Conservation (phyloP, 2,329 filamentous ascomycete genomes). For the Stagonosporopsis tanaceti region DNA sequence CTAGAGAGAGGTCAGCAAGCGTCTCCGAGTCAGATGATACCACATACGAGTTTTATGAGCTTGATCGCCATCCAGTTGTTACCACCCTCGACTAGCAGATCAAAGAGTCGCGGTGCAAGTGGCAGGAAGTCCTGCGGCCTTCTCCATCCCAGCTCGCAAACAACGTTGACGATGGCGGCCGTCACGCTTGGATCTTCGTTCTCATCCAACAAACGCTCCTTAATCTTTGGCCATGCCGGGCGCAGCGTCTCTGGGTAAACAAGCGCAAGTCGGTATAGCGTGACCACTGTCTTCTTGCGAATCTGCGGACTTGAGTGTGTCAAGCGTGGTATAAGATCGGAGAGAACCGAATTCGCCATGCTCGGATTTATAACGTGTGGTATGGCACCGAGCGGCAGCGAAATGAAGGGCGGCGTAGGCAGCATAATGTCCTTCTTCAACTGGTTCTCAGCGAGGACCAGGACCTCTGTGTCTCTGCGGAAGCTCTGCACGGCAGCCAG, state of each 20-base stretch:
- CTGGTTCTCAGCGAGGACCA: slow-evolving; percentile 97
- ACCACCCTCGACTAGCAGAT: slow-evolving; percentile 86
- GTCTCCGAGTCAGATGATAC: no score
- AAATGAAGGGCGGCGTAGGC: slow-evolving; percentile 76
- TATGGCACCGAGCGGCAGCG: slow-evolving; percentile 86
- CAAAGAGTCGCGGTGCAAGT: slow-evolving; percentile 88
- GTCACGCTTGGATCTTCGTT: slow-evolving; percentile 92
- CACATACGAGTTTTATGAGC: slow-evolving; percentile 87
- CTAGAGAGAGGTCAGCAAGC: slow-evolving; percentile 55
- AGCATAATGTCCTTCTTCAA: slow-evolving; percentile 91
- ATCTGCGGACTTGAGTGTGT: slow-evolving; percentile 86
- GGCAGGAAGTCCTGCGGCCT: slow-evolving; percentile 93
- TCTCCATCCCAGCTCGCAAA: slow-evolving; percentile 95
- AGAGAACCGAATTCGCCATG: slow-evolving; percentile 86
- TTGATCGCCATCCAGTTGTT: slow-evolving; percentile 99
- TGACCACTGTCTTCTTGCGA: slow-evolving; percentile 95
- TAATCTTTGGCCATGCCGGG: slow-evolving; percentile 96
- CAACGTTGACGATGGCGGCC: slow-evolving; percentile 93
- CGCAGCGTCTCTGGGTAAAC: slow-evolving; percentile 96
- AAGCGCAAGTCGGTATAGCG: slow-evolving; percentile 88
- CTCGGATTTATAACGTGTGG: slow-evolving; percentile 94
- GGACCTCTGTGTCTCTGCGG: slow-evolving; percentile 90
- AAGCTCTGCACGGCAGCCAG: slow-evolving; percentile 96
- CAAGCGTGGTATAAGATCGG: slow-evolving; percentile 84
- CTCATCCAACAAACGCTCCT: slow-evolving; percentile 89